Evolutionary conservation across 768 basidiomycete genomes (phyloP).

Genomic region (Imleria badia): DNA sequence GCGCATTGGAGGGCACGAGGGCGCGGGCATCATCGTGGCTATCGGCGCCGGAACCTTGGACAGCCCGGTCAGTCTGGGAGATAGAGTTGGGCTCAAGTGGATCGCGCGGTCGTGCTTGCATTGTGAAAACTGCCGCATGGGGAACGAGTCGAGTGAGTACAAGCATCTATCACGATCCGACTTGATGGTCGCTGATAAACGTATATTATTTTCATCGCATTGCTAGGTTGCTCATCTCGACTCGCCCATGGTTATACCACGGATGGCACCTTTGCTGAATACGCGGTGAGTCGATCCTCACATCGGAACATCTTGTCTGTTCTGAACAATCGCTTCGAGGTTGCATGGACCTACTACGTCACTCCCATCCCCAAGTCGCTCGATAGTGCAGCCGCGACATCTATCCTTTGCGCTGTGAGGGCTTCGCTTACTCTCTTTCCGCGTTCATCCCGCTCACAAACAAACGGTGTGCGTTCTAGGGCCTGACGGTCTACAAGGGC

Average conservation of each 20-base stretch:
- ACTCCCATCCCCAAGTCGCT: constrained; percentile 45
- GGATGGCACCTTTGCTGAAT: constrained; percentile 47
- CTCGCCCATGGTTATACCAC: constrained; percentile 35
- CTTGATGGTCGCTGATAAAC: not conserved
- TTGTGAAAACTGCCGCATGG: constrained; percentile 41
- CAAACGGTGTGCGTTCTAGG: constrained; percentile 10
- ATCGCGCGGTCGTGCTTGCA: constrained; percentile 38
- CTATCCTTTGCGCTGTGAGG: constrained; percentile 44
- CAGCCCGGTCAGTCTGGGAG: constrained; percentile 36
- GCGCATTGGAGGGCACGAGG: constrained; percentile 45
- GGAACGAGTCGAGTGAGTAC: constrained; percentile 33
- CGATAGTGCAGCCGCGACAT: constrained; percentile 39
- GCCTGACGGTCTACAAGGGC: constrained; percentile 47
- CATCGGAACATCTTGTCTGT: not conserved
- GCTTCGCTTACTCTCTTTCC: not conserved
- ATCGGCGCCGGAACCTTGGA: constrained; percentile 36
- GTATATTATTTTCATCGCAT: not conserved
- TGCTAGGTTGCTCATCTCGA: constrained; percentile 12
- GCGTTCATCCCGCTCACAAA: not conserved
- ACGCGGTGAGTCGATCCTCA: constrained; percentile 27
- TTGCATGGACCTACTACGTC: constrained; percentile 39
- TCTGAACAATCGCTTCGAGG: constrained; percentile 10
- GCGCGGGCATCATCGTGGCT: constrained; percentile 45
- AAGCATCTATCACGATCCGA: not conserved
- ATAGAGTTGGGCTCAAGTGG: constrained; percentile 47